Evolutionary conservation across 805 yeast genomes (phyloP), one percentile per base, ranked within the genome.

Genomic region (Zygoascus tannicola): DNA sequence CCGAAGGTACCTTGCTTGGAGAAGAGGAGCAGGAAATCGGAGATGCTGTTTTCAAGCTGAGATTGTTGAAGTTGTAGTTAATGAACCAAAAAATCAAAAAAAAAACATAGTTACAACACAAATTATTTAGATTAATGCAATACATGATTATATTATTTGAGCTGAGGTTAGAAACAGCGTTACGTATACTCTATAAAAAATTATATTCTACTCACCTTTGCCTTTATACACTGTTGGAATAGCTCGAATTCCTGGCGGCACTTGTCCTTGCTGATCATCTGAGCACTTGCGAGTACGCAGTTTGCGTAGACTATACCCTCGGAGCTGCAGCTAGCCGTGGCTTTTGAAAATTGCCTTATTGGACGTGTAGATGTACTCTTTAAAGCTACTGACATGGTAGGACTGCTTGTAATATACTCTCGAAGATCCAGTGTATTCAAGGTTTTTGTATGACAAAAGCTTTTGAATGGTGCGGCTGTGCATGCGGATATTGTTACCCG

Each of bases 1-100:
- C 71, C 21, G 63, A 63, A 12, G 65, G 66, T 33, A 71, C 84
- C 45, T 75, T 92, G 53, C 7, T 26, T 26, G 87, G 82, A 47
- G 94, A 86, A 56, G 97, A 90, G 68, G 94, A 86, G 58, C 94
- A 86, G 63, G 66, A 73, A 35, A 52, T 63, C 46, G 85, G 84
- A 56, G 95, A 85, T 52, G 81, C 95, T 41, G 66, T 76, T 42
- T 80, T 88, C 70, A 73, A 75, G 50, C 73, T 88, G 66, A 80
- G 94, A 65, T 74, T 88, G 61, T 74, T 87, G 65, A 79, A 71
- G 63, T 63, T 87, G 43, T 40, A 14, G 32, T 10, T 10, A 10
- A 14, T 10, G 14, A 26, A 26, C 12, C 8, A 26, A 14, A 26
- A 26, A 26, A 26, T 10, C 32, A 14, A 10, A 26, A 26, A 26